Conservation (phyloP, 2,329 filamentous ascomycete genomes). For the Phaeomoniella chlamydospora region DNA sequence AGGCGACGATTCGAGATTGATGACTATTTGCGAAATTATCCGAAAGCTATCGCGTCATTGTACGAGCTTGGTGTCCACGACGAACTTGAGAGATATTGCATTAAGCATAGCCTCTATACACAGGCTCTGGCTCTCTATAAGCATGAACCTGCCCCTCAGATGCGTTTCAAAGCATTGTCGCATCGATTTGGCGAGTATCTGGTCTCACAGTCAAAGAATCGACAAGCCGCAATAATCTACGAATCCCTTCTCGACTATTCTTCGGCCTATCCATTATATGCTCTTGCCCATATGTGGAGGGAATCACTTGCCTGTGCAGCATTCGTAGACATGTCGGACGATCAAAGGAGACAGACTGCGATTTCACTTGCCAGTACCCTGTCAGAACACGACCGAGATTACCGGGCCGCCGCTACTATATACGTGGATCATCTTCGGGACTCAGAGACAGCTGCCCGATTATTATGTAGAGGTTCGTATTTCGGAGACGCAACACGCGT, state of each 20-base stretch:
- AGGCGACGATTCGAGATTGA: slow-evolving; percentile 76
- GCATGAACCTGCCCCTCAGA: slow-evolving; percentile 48
- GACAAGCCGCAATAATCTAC: slow-evolving; percentile 77
- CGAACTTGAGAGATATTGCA: slow-evolving; percentile 63
- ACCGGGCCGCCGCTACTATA: slow-evolving; percentile 62
- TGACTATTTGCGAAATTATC: slow-evolving; percentile 62
- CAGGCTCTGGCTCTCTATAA: slow-evolving; percentile 68
- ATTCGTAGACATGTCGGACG: slow-evolving; percentile 46
- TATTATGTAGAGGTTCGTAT: slow-evolving; percentile 72
- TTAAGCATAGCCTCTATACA: slow-evolving; percentile 67
- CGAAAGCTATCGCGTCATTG: slow-evolving; percentile 66
- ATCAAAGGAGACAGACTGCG: slow-evolving; percentile 55
- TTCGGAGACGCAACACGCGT: slow-evolving; percentile 84
- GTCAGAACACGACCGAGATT: slow-evolving; percentile 67
- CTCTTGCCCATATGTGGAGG: slow-evolving; percentile 75
- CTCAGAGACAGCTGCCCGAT: slow-evolving; percentile 53
- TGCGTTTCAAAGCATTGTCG: slow-evolving; percentile 51
- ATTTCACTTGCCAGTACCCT: slow-evolving; percentile 61
- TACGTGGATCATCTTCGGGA: slow-evolving; percentile 69
- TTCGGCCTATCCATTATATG: slow-evolving; percentile 70
- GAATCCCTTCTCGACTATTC: slow-evolving; percentile 66
- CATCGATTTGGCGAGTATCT: slow-evolving; percentile 68
- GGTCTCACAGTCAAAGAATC: slow-evolving; percentile 58
- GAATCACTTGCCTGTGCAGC: slow-evolving; percentile 74
- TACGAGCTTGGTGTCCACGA: slow-evolving; percentile 60